Base-by-base conservation (phyloP, 1,284 basidiomycete genomes). In the Sphaerobolus stellatus region DNA sequence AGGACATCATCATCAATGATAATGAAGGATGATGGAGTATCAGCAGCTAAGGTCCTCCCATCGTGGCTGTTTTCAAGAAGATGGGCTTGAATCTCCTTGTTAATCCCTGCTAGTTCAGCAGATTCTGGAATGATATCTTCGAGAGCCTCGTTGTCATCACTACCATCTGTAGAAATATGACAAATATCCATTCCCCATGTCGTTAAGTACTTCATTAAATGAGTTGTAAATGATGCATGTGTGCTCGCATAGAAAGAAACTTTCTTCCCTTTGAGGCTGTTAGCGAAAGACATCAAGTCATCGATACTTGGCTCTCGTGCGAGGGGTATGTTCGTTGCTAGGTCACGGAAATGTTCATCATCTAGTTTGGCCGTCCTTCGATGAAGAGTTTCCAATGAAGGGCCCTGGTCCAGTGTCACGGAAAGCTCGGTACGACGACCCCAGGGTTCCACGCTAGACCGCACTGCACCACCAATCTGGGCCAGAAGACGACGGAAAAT, bases 121-220 rank as follows among this genome's bases (percentile, higher is more conserved):
- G 28, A 13, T 43, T 20, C 28, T 43, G 41, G 41, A 18, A 43
- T 43, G 28, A 6, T 9, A 20, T 43, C 41, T 13, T 38, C 33
- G 8, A 28, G 16, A 6, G 47, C 22, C 25, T 48, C 47, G 20
- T 49, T 50, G 16, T 56, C 83, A 2, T 71, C 69, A 22, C 76
- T 78, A 7, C 75, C 75, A 56, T 84, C 83, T 2, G 80, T 79
- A 4, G 91, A 85, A 33, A 92, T 78, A 69, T 93, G 92, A 50
- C 82, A 87, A 43, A 97, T 87, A 63, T 96, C 92, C 80, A 97
- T 81, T 16, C 93, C 93, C 94, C 94, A 97, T 4, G 89, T 82
- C n/a, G 90, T 90, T 54, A 97, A 79, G 70, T 95, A 95, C 61
- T 86, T 89, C 31, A 92, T 93, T 25, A 98, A 75, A 68, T 95